Conservation (phyloP, 305 asterid genomes). For the Rubia peregrina region DNA sequence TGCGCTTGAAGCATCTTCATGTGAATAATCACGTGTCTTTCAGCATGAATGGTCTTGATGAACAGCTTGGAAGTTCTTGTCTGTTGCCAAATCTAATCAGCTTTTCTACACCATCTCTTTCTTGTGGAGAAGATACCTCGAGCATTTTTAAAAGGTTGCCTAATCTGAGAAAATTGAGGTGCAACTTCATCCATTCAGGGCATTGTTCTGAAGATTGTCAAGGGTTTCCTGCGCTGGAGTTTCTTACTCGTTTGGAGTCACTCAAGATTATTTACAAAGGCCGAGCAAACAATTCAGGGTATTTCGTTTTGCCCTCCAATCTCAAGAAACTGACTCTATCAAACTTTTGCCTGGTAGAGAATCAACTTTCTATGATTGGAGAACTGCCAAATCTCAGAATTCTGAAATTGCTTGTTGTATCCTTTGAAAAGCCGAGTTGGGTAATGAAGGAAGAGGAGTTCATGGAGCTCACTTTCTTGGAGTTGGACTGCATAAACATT, state of each 20-base stretch:
- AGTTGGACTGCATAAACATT: constrained; percentile 6
- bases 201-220: not conserved
- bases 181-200: constrained; percentile 5
- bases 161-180: constrained; percentile 13
- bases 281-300: not conserved
- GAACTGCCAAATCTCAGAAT: constrained; percentile 12
- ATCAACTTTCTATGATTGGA: constrained; percentile 10
- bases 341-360: constrained; percentile 9
- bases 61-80: not conserved
- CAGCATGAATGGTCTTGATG: not conserved
- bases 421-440: constrained; percentile 17
- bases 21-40: constrained; percentile 6
- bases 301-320: constrained; percentile 11
- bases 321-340: constrained; percentile 17
- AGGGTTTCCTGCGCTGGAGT: not conserved
- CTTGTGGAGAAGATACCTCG: constrained; percentile 8
- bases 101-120: constrained; percentile 17
- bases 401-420: constrained; percentile 13
- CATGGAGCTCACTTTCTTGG: constrained; percentile 10
- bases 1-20: constrained; percentile 14
- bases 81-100: constrained; percentile 14
- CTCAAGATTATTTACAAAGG: constrained; percentile 12
- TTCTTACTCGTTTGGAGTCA: not conserved
- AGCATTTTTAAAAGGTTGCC: constrained; percentile 9
- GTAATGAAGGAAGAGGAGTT: constrained; percentile 16